Evolutionary conservation across 192 early-diverging fungal genomes (phyloP), one percentile per base, ranked within the genome.

Genomic region (Coemansia guatemalensis): DNA sequence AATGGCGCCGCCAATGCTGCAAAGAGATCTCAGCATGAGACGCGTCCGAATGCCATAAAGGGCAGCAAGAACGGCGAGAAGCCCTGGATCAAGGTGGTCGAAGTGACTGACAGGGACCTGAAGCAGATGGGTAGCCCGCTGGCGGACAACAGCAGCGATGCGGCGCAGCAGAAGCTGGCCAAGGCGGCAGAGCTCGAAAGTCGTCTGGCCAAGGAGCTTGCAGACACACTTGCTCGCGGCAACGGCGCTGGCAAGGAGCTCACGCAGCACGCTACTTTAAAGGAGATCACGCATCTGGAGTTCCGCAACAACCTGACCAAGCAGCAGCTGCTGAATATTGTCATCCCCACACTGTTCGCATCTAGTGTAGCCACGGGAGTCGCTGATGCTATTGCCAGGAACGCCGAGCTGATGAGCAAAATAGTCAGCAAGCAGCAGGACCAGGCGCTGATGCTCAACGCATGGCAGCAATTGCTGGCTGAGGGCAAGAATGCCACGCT

Each of bases 221-320:
- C 58, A 30, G 56, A 52, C 27, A 53, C 56, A 6, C 35, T 68
- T 49, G 62, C 64, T 8, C 57, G 17, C 18, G 68, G 62, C 29
- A 56, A 35, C 29, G 39, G 24, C 33, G 47, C 48, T 12, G 54
- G 50, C 47, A 27, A 67, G 21, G 48, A 41, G 52, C 57, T 56
- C 1, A 48, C 75, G 18, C 58, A 85, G 35, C 73, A 83, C 7
- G 85, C 84, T 3, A 84, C 88, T 67, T 81, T 90, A 48, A 93
- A 93, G 64, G 90, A 94, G 63, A 85, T 93, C 33, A 94, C 91
- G 4, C 87, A 90, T 14, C 58, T 92, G 8, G 93, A 94, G 76
- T 93, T 93, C 82, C 87, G 89, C 44, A 86, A 94, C 71, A 88
- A 88, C 62, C 73, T 94, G 60, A 81, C 83, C 56, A 94, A 94